Percentiles rank a stretch among this genome's conserved stretches.
Evolutionary conservation across 192 early-diverging fungal genomes (phyloP).

Genomic region (Lobosporangium transversale): DNA sequence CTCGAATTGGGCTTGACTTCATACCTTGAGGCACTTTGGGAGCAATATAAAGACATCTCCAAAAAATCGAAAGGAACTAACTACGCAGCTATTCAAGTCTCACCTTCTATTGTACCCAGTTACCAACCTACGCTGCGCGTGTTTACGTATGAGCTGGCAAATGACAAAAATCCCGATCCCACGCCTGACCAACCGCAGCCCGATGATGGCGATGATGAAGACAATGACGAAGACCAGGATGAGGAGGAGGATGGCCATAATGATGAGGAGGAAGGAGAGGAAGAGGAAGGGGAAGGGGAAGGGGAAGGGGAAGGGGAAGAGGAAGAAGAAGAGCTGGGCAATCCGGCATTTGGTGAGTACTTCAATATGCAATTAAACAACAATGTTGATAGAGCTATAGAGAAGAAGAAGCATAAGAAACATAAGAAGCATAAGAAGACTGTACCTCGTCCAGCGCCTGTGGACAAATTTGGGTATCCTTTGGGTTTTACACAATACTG

Average conservation of each 20-base stretch:
- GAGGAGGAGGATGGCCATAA: too few species aligned
- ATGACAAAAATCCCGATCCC: not conserved
- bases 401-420: not conserved
- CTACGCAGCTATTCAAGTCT: conserved; percentile 54
- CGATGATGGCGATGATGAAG: not conserved
- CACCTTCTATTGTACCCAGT: conserved; percentile 68
- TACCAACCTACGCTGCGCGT: conserved; percentile 64
- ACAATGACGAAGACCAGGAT: not conserved
- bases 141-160: conserved; percentile 54
- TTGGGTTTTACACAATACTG: conserved; percentile 55
- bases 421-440: conserved; percentile 1
- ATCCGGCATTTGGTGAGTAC: too few species aligned
- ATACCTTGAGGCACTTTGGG: conserved; percentile 34
- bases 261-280: not conserved
- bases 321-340: conserved; percentile 14
- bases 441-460: not conserved
- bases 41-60: conserved; percentile 43
- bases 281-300: conserved; percentile 6
- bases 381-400: not conserved
- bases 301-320: not conserved
- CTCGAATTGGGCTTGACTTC: conserved; percentile 3
- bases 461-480: conserved; percentile 42
- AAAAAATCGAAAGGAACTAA: conserved; percentile 1
- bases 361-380: not conserved
- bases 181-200: too few species aligned